These are phyloP conservation scores for Tylopilus rubrobrunneus DNA, from an alignment of 768 basidiomycete genomes.

Conservation along the genomic window DNA sequence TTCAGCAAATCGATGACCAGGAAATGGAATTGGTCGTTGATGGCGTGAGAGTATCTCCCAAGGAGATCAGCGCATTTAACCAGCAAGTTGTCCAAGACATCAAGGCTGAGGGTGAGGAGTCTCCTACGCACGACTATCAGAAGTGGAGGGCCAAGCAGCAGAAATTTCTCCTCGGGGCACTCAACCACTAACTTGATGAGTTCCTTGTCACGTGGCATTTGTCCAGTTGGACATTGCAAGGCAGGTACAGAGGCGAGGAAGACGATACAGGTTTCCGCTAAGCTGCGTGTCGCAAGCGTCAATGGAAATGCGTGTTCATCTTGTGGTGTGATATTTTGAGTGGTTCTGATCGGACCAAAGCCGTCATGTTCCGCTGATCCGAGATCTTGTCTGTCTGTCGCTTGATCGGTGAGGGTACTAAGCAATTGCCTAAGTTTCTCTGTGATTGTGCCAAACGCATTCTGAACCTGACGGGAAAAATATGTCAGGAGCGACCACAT, in stretches of 20 bases:
- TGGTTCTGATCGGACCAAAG: constrained; percentile 51
- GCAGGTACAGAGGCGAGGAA: constrained; percentile 63
- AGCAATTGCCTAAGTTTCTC: constrained; percentile 41
- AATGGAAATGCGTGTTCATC: constrained; percentile 29
- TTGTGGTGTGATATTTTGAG: constrained; percentile 28
- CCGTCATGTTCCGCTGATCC: constrained; percentile 50
- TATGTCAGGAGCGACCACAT: not conserved
- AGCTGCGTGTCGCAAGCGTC: constrained; percentile 28
- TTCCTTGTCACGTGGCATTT: constrained; percentile 60
- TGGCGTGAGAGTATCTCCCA: constrained; percentile 48
- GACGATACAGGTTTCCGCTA: constrained; percentile 51
- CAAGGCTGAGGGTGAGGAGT: constrained; percentile 48
- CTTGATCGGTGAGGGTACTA: constrained; percentile 27
- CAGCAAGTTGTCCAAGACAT: constrained; percentile 52
- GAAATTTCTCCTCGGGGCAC: constrained; percentile 51
- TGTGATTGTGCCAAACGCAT: constrained; percentile 34
- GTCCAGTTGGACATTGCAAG: constrained; percentile 54
- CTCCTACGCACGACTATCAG: constrained; percentile 53
- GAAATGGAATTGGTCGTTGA: constrained; percentile 50
- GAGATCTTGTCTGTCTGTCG: constrained; percentile 12
- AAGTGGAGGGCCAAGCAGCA: constrained; percentile 54
- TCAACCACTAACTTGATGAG: constrained; percentile 50
- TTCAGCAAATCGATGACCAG: constrained; percentile 60
- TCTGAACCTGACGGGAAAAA: constrained; percentile 46
- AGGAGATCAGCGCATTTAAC: constrained; percentile 52